Conservation (phyloP, 345 rosid genomes). For the Ceriops tagal region DNA sequence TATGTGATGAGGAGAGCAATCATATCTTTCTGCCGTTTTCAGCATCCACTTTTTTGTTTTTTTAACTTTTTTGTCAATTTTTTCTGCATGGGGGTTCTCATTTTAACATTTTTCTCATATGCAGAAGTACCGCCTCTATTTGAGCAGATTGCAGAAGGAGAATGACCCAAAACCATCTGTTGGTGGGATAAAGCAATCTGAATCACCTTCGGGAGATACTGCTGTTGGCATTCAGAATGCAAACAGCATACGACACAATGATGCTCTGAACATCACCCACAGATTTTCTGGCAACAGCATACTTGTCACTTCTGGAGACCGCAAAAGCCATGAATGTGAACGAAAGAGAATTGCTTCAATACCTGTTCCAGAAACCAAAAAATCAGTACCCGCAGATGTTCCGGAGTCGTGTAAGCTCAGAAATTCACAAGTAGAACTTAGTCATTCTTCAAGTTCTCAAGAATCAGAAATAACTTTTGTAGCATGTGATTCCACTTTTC, state of each 20-base stretch:
- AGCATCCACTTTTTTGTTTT: neutral
- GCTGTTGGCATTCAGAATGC: conserved; percentile 41
- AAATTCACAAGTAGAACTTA: conserved; percentile 40
- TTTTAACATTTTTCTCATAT: conserved; percentile 2
- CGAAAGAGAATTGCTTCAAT: conserved; percentile 36
- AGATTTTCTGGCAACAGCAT: conserved; percentile 38
- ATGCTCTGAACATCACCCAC: conserved; percentile 33
- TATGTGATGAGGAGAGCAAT: neutral
- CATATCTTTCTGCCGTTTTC: neutral
- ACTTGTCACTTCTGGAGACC: conserved; percentile 34
- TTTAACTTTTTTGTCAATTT: neutral
- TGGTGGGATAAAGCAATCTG: conserved; percentile 55
- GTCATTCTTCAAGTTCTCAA: conserved; percentile 30
- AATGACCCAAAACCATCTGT: conserved; percentile 44
- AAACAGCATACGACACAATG: conserved; percentile 32
- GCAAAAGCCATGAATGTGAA: conserved; percentile 42
- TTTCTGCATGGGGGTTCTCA: conserved; percentile 6
- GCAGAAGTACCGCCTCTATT: conserved; percentile 96
- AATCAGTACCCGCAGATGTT: conserved; percentile 32
- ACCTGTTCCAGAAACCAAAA: conserved; percentile 39
- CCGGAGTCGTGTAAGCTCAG: conserved; percentile 34
- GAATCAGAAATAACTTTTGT: conserved; percentile 34
- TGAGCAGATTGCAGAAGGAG: conserved; percentile 75
- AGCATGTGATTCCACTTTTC: conserved; percentile 39
- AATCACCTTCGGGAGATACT: conserved; percentile 47